Evolutionary conservation across 176 grass and related monocot genomes (phyloP).

Genomic region (Miscanthus lutarioriparius): DNA sequence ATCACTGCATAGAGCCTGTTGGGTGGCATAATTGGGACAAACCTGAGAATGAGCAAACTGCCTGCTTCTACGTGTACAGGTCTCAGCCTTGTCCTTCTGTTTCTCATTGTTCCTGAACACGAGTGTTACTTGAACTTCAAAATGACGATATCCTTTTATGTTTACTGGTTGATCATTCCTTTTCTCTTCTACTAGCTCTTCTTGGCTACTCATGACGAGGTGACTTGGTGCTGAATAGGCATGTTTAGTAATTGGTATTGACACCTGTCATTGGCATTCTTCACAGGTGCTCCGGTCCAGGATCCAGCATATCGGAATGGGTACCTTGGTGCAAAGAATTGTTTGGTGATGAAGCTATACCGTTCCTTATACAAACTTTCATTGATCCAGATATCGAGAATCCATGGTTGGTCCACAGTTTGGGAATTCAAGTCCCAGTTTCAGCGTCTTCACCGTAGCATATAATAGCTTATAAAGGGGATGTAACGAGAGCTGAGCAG

Average conservation of each 20-base stretch:
- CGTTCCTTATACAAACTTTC: constrained; percentile 43
- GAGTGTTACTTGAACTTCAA: constrained; percentile 25
- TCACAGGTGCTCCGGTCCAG: constrained; percentile 40
- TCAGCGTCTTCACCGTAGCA: constrained; percentile 31
- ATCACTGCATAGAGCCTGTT: constrained; percentile 62
- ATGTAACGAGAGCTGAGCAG: background rate
- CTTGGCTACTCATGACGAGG: background rate
- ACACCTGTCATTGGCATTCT: background rate
- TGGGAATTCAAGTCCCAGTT: constrained; percentile 37
- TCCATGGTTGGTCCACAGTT: constrained; percentile 51
- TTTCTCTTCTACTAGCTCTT: background rate
- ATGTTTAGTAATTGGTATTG: background rate
- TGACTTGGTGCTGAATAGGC: background rate
- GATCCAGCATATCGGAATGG: constrained; percentile 29
- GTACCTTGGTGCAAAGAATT: constrained; percentile 61
- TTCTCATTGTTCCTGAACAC: background rate
- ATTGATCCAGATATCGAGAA: constrained; percentile 34
- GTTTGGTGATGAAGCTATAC: constrained; percentile 45
- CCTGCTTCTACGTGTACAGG: constrained; percentile 90
- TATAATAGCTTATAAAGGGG: background rate
- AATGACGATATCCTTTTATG: background rate
- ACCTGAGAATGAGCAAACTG: constrained; percentile 74
- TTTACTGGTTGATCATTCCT: background rate
- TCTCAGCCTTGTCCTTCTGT: constrained; percentile 33
- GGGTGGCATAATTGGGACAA: constrained; percentile 97